These are phyloP conservation scores for Amanita fuliginea DNA, from an alignment of 768 basidiomycete species.

Conservation along the genomic window DNA sequence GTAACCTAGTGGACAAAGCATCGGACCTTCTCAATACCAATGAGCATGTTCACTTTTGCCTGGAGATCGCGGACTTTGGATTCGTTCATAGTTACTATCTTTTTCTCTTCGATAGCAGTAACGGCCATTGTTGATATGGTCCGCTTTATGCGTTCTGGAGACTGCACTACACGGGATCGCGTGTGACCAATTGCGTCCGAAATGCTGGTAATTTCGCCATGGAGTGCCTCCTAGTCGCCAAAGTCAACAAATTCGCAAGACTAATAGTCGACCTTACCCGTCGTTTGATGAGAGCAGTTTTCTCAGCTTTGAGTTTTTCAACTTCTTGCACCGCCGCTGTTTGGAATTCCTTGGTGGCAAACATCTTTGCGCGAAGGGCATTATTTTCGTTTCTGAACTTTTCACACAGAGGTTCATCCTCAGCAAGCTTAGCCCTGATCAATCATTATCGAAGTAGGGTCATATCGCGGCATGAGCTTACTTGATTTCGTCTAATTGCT, in stretches of 20 bases:
- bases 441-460: not conserved
- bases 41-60: slow-evolving; percentile 57
- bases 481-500: slow-evolving; percentile 46
- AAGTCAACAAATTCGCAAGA: not conserved
- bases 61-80: slow-evolving; percentile 70
- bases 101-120: slow-evolving; percentile 62
- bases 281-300: slow-evolving; percentile 47
- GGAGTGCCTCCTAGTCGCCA: slow-evolving; percentile 41
- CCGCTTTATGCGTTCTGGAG: slow-evolving; percentile 80
- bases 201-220: slow-evolving; percentile 45
- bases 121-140: slow-evolving; percentile 69
- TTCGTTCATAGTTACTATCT: slow-evolving; percentile 50
- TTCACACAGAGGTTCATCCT: slow-evolving; percentile 61
- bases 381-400: slow-evolving; percentile 49
- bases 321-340: slow-evolving; percentile 48
- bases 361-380: slow-evolving; percentile 50
- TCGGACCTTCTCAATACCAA: slow-evolving; percentile 64
- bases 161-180: slow-evolving; percentile 75
- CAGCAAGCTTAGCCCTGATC: slow-evolving; percentile 47
- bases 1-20: not conserved
- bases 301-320: slow-evolving; percentile 64
- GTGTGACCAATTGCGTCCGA: slow-evolving; percentile 54
- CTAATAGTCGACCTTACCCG: slow-evolving; percentile 34
- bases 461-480: slow-evolving; percentile 19
- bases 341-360: slow-evolving; percentile 60